Evolutionary conservation across 2,329 filamentous ascomycete genomes (phyloP).

Genomic region (Sporothrix schenckii): DNA sequence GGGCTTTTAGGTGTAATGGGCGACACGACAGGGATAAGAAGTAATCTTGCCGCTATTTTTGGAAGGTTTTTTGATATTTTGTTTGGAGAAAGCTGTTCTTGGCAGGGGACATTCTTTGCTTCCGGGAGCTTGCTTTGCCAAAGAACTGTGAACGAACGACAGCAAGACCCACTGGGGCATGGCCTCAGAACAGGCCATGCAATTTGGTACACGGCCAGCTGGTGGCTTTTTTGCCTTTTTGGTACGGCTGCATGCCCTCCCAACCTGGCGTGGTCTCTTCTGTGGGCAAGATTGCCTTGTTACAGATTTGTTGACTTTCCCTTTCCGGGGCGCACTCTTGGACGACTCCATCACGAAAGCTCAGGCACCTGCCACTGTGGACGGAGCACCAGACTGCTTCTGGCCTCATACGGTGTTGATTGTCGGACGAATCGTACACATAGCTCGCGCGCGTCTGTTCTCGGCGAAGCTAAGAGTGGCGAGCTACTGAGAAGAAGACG

Average conservation of each 20-base stretch:
- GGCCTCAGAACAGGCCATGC: conserved; percentile 10
- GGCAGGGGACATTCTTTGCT: not conserved
- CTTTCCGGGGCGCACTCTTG: no score
- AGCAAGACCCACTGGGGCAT: not conserved
- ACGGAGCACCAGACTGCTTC: not conserved
- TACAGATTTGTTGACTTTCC: conserved; percentile 7
- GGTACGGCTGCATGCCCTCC: not conserved
- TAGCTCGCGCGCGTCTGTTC: conserved; percentile 22
- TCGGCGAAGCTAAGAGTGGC: not conserved
- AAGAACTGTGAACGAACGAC: conserved; percentile 9
- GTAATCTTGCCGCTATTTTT: conserved; percentile 13
- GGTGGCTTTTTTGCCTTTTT: not conserved
- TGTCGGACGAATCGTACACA: not conserved
- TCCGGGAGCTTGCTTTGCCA: not conserved
- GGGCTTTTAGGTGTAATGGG: no score
- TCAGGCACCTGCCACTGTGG: not conserved
- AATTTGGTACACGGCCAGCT: not conserved
- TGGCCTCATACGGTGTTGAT: not conserved
- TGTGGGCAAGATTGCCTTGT: not conserved
- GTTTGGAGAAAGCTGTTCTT: conserved; percentile 13
- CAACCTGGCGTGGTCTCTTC: not conserved
- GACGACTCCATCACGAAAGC: not conserved
- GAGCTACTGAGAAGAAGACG: not conserved
- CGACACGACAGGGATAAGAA: no score
- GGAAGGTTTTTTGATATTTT: not conserved